These are phyloP conservation scores for Coniochaeta sp. DNA, from an alignment of 2,329 filamentous ascomycete genomes.

Conservation along the genomic window DNA sequence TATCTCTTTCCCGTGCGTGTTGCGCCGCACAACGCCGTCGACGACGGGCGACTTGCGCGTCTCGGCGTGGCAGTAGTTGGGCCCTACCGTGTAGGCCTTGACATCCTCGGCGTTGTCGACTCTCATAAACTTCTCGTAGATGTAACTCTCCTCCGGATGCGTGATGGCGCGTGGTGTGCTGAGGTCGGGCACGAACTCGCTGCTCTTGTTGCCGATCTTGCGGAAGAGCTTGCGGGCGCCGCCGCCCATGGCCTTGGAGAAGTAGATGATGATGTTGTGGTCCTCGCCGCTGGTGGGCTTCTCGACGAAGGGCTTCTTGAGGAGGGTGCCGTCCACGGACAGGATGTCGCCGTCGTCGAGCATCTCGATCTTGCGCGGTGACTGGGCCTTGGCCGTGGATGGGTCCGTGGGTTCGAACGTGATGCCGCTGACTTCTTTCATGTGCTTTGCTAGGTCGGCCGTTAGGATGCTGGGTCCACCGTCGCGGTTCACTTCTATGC, in stretches of 20 bases:
- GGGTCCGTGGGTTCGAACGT: constrained; percentile 62
- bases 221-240: constrained; percentile 89
- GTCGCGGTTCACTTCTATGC: constrained; percentile 87
- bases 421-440: constrained; percentile 75
- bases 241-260: constrained; percentile 76
- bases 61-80: constrained; percentile 90
- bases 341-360: constrained; percentile 86
- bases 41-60: constrained; percentile 96
- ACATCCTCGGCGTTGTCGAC: constrained; percentile 98
- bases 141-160: constrained; percentile 75
- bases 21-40: constrained; percentile 88
- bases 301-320: constrained; percentile 94
- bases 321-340: constrained; percentile 71
- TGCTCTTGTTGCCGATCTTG: constrained; percentile 98
- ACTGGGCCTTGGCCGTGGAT: constrained; percentile 31
- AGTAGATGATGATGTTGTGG: constrained; percentile 98
- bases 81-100: constrained; percentile 95
- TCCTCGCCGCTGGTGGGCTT: constrained; percentile 98
- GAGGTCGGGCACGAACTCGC: constrained; percentile 78
- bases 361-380: constrained; percentile 66
- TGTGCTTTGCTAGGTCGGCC: constrained; percentile 69
- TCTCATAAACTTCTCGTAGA: constrained; percentile 95
- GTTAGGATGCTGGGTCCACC: constrained; percentile 77
- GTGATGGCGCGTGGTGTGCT: constrained; percentile 71
- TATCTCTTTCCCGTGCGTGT: constrained; percentile 95